phyloP scores from a whole-genome alignment of 768 basidiomycete genomes.

The Lanmaoa pseudosensibilis region DNA sequence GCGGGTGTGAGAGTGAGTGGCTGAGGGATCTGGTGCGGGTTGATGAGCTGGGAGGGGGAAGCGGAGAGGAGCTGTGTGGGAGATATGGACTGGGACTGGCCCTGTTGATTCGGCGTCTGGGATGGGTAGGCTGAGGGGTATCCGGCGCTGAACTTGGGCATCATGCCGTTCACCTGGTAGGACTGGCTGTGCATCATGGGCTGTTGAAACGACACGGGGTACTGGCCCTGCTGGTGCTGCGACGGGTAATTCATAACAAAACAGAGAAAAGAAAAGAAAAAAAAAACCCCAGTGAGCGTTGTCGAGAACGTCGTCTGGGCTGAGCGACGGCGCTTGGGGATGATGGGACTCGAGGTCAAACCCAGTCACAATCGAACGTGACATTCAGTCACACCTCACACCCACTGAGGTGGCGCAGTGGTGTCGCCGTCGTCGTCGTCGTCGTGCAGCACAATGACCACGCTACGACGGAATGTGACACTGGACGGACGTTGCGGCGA shows the following conservation, averaged over 20 bases:
- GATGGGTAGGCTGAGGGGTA: slow-evolving; percentile 7
- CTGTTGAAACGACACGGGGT: slow-evolving; percentile 27
- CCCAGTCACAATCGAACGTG: slow-evolving; percentile 26
- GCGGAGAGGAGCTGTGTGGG: slow-evolving; percentile 9
- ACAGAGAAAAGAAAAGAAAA: background rate
- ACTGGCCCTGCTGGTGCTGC: slow-evolving; percentile 26
- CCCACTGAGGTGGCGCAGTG: slow-evolving; percentile 10
- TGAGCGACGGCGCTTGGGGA: background rate
- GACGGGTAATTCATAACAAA: slow-evolving; percentile 22
- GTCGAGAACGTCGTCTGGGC: background rate
- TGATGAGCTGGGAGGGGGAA: slow-evolving; percentile 24
- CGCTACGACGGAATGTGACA: background rate
- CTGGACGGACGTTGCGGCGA: background rate
- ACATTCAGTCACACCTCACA: slow-evolving; percentile 28
- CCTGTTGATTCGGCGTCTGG: slow-evolving; percentile 9
- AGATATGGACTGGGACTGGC: slow-evolving; percentile 23
- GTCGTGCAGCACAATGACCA: background rate
- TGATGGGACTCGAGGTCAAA: slow-evolving; percentile 12
- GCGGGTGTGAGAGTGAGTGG: slow-evolving; percentile 37
- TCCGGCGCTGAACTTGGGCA: slow-evolving; percentile 17
- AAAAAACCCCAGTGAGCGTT: background rate
- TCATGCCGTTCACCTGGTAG: slow-evolving; percentile 19
- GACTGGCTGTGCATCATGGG: slow-evolving; percentile 14
- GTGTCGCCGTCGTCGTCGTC: background rate
- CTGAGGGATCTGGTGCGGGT: slow-evolving; percentile 12